Evolutionary conservation across 306 rosid genomes (phyloP).

Genomic region (Prunus fruticosa): DNA sequence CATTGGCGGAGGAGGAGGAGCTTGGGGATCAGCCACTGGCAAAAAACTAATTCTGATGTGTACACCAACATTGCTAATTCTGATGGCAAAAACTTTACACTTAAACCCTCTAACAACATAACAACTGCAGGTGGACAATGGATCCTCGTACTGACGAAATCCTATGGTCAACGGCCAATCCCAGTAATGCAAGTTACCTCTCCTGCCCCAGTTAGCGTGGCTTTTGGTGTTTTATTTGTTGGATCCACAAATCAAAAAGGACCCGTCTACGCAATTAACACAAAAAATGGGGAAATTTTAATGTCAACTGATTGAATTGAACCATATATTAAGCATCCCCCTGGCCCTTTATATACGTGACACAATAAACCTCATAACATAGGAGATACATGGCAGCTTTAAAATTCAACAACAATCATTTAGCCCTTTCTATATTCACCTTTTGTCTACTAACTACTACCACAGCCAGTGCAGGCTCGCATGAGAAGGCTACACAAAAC

Average conservation of each 20-base stretch:
- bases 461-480: neutral
- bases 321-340: too few species aligned
- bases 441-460: neutral
- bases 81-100: conserved; percentile 25
- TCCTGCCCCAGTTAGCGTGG: conserved; percentile 30
- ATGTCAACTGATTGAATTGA: too few species aligned
- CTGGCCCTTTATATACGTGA: too few species aligned
- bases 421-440: neutral
- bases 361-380: neutral
- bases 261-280: conserved; percentile 32
- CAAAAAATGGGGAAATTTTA: conserved; percentile 12
- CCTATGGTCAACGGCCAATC: conserved; percentile 41
- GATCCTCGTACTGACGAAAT: conserved; percentile 29
- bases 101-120: conserved; percentile 25
- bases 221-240: conserved; percentile 13
- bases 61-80: conserved; percentile 47
- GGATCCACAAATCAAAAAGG: conserved; percentile 33
- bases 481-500: neutral
- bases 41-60: conserved; percentile 23
- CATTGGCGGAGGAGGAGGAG: conserved; percentile 30
- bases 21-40: conserved; percentile 56
- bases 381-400: neutral
- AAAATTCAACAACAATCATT: neutral
- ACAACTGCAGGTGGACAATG: conserved; percentile 25
- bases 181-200: conserved; percentile 11